Base-by-base conservation (phyloP, 129 eudicot species). In the Rutidosis leptorrhynchoides region DNA sequence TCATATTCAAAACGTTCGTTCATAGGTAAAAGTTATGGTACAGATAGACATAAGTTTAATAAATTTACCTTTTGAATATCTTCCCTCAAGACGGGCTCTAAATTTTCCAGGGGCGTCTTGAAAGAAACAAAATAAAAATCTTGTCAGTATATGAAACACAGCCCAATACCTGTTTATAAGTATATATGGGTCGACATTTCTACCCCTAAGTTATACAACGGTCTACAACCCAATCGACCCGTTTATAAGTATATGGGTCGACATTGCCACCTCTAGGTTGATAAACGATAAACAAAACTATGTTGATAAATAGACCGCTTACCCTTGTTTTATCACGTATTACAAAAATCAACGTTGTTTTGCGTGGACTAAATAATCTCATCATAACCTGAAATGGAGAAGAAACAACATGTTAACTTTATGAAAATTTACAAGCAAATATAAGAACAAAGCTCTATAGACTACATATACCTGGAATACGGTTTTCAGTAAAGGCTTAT, bases 251-350 rank as follows among this genome's bases (percentile, higher is more conserved):
- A 22, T 1, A 53, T 54, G 59, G 59, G 59, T 54, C 2, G 30
- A 23, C 3, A 59, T 59, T 59, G 24, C 26, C 25, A 59, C 24
- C 8, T 59, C 26, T 59, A 59, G 19, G 11, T 48, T 20, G 17
- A 22, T 14, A 14, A 40, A 63, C 16, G 54, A 40, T 63, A 3
- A 22, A 40, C 16, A 63, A 35, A 52, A 62, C 12, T 48, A 0
- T 1, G 8, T 57, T 11, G 32, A 45, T 26, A 58, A 20, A 45
- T 23, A 29, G 42, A 42, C 23, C 7, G 22, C 71, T 25, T 77
- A 81, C 90, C 78, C 76, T 72, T 58, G 84, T 81, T 75, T 81
- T 72, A 65, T 84, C 90, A 62, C 90, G 90, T 81, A 84, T 75
- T 17, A 84, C 90, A 79, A 84, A 84, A 55, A 81, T 67, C 58